Evolutionary conservation across 202 grass and related monocot species (phyloP).

Genomic region (Bolboschoenoplectus hybrid): DNA sequence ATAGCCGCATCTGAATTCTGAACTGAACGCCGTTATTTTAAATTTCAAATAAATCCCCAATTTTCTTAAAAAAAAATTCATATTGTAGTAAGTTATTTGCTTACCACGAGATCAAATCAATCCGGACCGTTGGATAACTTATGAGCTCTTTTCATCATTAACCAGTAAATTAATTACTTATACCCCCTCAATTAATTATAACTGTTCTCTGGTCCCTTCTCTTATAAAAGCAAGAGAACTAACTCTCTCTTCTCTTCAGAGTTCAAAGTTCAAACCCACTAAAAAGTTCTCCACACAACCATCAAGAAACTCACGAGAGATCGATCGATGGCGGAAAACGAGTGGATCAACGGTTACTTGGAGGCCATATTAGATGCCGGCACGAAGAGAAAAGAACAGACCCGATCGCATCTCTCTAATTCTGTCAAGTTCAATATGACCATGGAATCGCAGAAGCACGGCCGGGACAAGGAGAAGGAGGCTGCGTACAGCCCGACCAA

Average conservation of each 20-base stretch:
- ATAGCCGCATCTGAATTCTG: background rate
- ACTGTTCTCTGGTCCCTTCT: background rate
- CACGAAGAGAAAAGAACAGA: slow-evolving; percentile 40
- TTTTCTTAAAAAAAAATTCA: background rate
- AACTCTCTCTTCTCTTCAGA: background rate
- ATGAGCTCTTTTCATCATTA: slow-evolving; percentile 2
- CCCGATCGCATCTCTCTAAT: slow-evolving; percentile 42
- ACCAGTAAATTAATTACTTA: background rate
- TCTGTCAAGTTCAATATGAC: slow-evolving; percentile 34
- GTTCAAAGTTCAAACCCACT: too few species aligned
- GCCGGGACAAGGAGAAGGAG: slow-evolving; percentile 10
- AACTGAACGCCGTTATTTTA: background rate
- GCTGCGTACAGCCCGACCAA: slow-evolving; percentile 70
- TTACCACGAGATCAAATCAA: too few species aligned
- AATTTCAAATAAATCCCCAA: background rate
- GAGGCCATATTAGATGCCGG: slow-evolving; percentile 93
- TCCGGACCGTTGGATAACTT: background rate
- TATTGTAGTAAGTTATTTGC: background rate
- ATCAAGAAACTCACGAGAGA: slow-evolving; percentile 27
- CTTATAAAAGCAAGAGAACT: slow-evolving; percentile 13
- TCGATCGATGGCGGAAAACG: slow-evolving; percentile 63
- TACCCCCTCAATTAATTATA: background rate
- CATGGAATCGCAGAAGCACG: slow-evolving; percentile 8
- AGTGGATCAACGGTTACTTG: slow-evolving; percentile 97
- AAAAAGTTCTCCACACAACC: slow-evolving; percentile 7